Evolutionary conservation across 768 basidiomycete species (phyloP), one percentile per base, ranked within the genome.

Genomic region (Psilocybe tampanensis): DNA sequence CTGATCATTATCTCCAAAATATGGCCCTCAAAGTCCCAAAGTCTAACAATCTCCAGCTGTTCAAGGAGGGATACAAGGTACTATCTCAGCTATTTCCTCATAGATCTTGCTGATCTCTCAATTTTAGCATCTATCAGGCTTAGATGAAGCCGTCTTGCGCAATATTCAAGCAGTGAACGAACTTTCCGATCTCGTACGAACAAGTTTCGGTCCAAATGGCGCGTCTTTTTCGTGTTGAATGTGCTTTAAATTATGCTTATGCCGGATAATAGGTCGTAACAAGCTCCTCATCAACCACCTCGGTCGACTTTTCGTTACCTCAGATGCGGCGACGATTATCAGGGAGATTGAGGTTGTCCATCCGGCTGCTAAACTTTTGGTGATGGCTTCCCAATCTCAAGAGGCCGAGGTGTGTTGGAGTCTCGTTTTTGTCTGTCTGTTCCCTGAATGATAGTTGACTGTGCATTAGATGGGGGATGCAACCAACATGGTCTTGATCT

Each of bases 221-320:
- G 72, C 72, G 88, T 78, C 44, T 43, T 63, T n/a, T 29, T 61
- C 43, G 41, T 41, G 47, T 43, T 42, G 54, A 42, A 15, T 59
- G 19, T 33, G 17, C 24, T 15, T 13, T 8, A 39, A 22, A 22
- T 17, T 19, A 24, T 49, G n/a, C 55, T 56, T 58, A 47, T 23
- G 13, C 9, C 34, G 54, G 61, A 29, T 29, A 59, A 19, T 66
- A 94, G 96, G 96, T 47, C 85, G 96, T 51, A 99, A 98, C 75
- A 99, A 99, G 74, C 86, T 99, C 53, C 77, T 99, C 71, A 96
- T 99, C 76, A 99, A 99, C 73, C 96, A 98, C 74, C 81, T 99
- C 33, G 95, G 95, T 53, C 83, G 88, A 72, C 81, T 98, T 36
- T 98, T 98, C 74, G 95, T 98, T 58, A 99, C 97, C 32, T 96